phyloP scores from a whole-genome alignment of 306 rosid genomes.

The Dryas drummondii region DNA sequence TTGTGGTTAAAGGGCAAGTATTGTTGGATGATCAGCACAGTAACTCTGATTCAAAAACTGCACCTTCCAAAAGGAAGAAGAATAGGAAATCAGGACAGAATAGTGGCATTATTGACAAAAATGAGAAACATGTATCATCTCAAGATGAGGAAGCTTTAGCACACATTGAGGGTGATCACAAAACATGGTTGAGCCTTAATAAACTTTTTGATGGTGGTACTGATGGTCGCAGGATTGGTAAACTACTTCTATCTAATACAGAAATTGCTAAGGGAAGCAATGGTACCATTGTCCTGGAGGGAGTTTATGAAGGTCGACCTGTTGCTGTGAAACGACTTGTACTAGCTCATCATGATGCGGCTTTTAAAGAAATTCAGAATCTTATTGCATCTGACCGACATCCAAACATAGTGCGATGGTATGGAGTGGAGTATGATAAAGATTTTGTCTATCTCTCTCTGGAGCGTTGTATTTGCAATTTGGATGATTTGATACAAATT shows the following conservation, averaged over 20 bases:
- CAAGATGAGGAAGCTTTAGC: conserved; percentile 32
- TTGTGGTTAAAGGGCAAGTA: conserved; percentile 26
- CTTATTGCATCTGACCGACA: conserved; percentile 76
- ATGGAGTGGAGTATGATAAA: conserved; percentile 72
- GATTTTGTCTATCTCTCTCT: conserved; percentile 81
- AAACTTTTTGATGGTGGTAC: conserved; percentile 37
- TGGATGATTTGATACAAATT: conserved; percentile 56
- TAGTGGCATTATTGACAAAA: conserved; percentile 27
- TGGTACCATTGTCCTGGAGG: conserved; percentile 77
- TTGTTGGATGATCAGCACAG: conserved; percentile 24
- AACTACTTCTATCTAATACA: conserved; percentile 50
- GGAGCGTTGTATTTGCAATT: conserved; percentile 73
- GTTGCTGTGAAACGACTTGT: conserved; percentile 93
- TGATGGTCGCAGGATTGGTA: conserved; percentile 67
- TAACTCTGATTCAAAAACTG: conserved; percentile 34
- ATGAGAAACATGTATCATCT: conserved; percentile 26
- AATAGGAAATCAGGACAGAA: conserved; percentile 38
- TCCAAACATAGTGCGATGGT: conserved; percentile 85
- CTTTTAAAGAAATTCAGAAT: conserved; percentile 70
- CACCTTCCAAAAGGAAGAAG: conserved; percentile 52
- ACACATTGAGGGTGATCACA: conserved; percentile 17
- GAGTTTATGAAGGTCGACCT: conserved; percentile 65
- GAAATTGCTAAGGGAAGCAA: conserved; percentile 91
- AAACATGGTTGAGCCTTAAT: conserved; percentile 25
- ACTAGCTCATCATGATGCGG: conserved; percentile 67